These are phyloP conservation scores for Arachis monticola DNA, from an alignment of 331 rosid genomes.

Conservation along the genomic window DNA sequence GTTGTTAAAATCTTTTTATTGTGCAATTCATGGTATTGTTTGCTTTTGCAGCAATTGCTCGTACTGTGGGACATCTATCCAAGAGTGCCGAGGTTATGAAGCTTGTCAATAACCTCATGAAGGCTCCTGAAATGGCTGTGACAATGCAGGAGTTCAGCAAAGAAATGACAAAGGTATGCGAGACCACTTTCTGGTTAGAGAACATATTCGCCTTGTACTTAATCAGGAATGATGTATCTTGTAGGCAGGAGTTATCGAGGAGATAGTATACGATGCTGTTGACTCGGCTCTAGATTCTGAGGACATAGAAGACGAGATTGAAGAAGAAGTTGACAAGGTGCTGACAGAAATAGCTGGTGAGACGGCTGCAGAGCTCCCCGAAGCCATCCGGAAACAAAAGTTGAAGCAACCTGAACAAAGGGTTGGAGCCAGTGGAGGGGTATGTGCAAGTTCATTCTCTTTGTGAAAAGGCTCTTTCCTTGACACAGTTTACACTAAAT, in stretches of 20 bases:
- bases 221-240: constrained; percentile 18
- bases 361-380: constrained; percentile 78
- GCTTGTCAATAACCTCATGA: constrained; percentile 79
- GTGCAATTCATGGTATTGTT: constrained; percentile 21
- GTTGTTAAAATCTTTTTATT: not conserved
- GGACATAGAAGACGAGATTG: constrained; percentile 88
- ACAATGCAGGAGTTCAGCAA: constrained; percentile 89
- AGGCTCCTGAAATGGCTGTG: constrained; percentile 83
- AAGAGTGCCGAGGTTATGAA: constrained; percentile 90
- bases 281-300: constrained; percentile 78
- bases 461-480: constrained; percentile 9
- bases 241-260: constrained; percentile 87
- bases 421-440: constrained; percentile 59
- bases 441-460: constrained; percentile 28
- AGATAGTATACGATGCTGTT: constrained; percentile 67
- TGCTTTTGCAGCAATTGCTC: constrained; percentile 75
- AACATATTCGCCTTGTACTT: constrained; percentile 10
- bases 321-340: constrained; percentile 84
- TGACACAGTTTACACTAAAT: constrained; percentile 30
- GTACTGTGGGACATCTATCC: constrained; percentile 89
- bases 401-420: constrained; percentile 60
- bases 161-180: constrained; percentile 83
- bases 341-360: constrained; percentile 76
- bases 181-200: not conserved
- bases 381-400: constrained; percentile 70